A percentile compares a stretch with the other conserved stretches of the same genome.
Conservation (phyloP, 164 flowering plant species). For the Sextonia rubra region DNA sequence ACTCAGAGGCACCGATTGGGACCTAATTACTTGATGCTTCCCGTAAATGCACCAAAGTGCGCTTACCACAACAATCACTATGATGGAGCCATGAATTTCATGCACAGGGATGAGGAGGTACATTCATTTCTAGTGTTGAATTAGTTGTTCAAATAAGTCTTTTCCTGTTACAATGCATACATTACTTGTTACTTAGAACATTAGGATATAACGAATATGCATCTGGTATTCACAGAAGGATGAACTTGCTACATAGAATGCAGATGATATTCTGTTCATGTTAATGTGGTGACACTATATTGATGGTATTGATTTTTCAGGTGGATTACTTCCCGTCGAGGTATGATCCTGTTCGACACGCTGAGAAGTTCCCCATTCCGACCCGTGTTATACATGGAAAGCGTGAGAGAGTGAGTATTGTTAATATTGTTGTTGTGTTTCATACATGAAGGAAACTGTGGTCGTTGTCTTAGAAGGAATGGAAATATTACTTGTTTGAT, state of each 20-base stretch:
- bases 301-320: slow-evolving; percentile 28
- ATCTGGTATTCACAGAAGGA: background rate
- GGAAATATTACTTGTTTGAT: background rate
- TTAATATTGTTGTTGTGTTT: background rate
- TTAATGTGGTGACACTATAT: background rate
- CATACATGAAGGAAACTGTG: background rate
- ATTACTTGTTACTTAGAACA: background rate
- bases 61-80: slow-evolving; percentile 83
- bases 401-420: slow-evolving; percentile 71
- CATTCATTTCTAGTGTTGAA: background rate
- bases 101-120: slow-evolving; percentile 96
- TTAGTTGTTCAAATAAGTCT: background rate
- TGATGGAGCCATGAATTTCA: slow-evolving; percentile 89
- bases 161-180: background rate
- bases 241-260: background rate
- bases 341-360: slow-evolving; percentile 76
- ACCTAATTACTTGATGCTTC: slow-evolving; percentile 83
- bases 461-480: background rate
- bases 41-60: slow-evolving; percentile 79
- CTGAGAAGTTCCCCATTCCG: slow-evolving; percentile 76
- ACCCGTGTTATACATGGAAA: slow-evolving; percentile 40
- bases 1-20: slow-evolving; percentile 93
- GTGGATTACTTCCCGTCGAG: slow-evolving; percentile 98
- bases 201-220: background rate
- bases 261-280: background rate